phyloP scores from a whole-genome alignment of 495 filamentous ascomycete genomes.

The Choiromyces venosus region DNA sequence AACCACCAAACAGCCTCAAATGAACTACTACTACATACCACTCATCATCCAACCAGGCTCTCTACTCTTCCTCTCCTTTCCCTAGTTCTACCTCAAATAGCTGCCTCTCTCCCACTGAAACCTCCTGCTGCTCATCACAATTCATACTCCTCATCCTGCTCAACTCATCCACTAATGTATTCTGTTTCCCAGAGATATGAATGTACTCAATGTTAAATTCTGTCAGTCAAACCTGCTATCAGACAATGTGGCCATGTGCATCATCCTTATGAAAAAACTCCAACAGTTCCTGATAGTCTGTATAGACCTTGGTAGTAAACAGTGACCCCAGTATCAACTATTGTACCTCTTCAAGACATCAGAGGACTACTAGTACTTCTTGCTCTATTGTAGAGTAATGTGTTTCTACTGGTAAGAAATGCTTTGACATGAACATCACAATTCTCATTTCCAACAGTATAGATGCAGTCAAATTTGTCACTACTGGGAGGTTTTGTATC shows the following conservation, averaged over 20 bases:
- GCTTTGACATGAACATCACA: constrained; percentile 10
- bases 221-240: not conserved
- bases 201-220: not conserved
- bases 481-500: not conserved
- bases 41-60: not conserved
- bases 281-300: not conserved
- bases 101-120: not conserved
- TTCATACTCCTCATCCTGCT: too few relatives aligned
- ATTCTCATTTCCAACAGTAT: not conserved
- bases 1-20: not conserved
- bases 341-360: constrained; percentile 1
- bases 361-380: constrained; percentile 8
- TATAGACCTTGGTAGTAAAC: too few relatives aligned
- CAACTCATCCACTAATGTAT: not conserved
- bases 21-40: constrained; percentile 1
- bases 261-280: constrained; percentile 1
- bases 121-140: not conserved
- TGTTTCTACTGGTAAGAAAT: constrained; percentile 1
- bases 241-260: not conserved
- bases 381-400: constrained; percentile 2
- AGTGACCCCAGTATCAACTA: too few relatives aligned
- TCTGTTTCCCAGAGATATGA: constrained; percentile 1
- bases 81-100: not conserved
- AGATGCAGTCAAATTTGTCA: too few relatives aligned
- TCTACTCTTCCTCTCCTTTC: not conserved